phyloP scores from a whole-genome alignment of 2,329 filamentous ascomycete species.

The Xylariales sp. region DNA sequence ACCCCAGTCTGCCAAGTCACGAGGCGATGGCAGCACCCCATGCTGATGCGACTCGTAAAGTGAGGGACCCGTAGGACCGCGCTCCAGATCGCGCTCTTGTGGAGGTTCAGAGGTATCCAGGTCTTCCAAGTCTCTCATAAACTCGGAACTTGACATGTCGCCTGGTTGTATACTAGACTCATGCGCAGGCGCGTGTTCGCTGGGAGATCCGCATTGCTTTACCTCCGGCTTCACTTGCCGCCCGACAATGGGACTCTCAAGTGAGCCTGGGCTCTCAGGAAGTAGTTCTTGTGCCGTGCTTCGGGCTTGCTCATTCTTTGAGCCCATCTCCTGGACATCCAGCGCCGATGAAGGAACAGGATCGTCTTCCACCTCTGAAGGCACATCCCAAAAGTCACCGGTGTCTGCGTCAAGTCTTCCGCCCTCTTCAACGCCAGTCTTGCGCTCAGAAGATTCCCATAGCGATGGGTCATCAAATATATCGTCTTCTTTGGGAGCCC shows the following conservation, averaged over 20 bases:
- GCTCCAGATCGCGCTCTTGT: conserved; percentile 3
- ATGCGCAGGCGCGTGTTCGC: too few relatives aligned
- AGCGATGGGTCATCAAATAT: conserved; percentile 39
- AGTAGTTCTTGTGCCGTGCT: conserved; percentile 8
- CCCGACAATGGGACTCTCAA: conserved; percentile 12
- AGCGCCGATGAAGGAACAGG: neutral
- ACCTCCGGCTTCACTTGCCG: conserved; percentile 1
- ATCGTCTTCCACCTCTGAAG: conserved; percentile 12
- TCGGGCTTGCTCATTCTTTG: conserved; percentile 12
- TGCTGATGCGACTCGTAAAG: neutral
- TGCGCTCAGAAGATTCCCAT: conserved; percentile 40
- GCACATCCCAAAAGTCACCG: conserved; percentile 17
- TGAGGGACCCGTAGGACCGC: neutral
- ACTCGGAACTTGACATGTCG: conserved; percentile 11
- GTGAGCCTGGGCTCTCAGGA: conserved; percentile 6
- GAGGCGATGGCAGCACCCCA: conserved; percentile 5
- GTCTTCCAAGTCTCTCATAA: conserved; percentile 23
- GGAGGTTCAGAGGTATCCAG: conserved; percentile 23
- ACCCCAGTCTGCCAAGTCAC: conserved; percentile 33
- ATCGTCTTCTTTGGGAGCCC: conserved; percentile 34
- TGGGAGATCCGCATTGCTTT: conserved; percentile 10
- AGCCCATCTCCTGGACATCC: neutral
- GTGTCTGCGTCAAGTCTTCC: conserved; percentile 20
- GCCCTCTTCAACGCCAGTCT: conserved; percentile 22
- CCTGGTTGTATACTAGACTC: too few relatives aligned